Base-by-base conservation (phyloP, 192 early-diverging fungal species). In the Entophlyctis helioformis region DNA sequence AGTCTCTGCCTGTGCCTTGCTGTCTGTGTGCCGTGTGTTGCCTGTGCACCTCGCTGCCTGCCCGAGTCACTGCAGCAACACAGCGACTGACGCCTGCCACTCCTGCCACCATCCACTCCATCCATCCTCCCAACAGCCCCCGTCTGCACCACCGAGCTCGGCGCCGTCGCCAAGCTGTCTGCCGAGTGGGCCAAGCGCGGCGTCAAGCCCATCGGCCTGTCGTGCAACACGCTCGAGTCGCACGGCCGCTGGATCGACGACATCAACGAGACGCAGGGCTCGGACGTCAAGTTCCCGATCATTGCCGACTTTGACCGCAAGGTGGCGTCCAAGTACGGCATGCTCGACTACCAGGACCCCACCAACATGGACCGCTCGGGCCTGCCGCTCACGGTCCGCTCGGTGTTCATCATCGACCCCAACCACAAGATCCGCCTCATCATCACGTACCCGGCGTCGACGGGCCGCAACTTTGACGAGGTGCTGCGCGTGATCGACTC, bases 131-230 rank as follows among this genome's bases (percentile, higher is more conserved):
- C n/a, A n/a, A n/a, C n/a, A 71, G 69, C 86, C 28, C 91, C 91
- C 24, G 91, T 93, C 21, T 94, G 93, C 72, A 94, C 91, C 26
- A 95, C 91, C 12, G 95, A 98, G 69, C 84, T 98, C 48, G 95
- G 91, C 41, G 80, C 76, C 21, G 89, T 93, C 20, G 90, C 91
- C 50, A 80, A 71, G 51, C 80, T 96, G 35, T 54, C 59, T 39
- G 57, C 70, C 28, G 77, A 96, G 60, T 98, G 85, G 61, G 68
- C 66, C 12, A 63, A 60, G 46, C 84, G 95, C 60, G 64, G 70
- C 54, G 87, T 91, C 57, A 89, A 89, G 65, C 82, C 87, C 20
- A 81, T 98, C 56, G 95, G 95, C 35, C 84, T 98, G 24, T 91
- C 87, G 46, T 87, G 86, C 60, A 90, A 96, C 69, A 80, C 69